phyloP scores from a whole-genome alignment of 2,329 filamentous ascomycete genomes.

The Aspergillus sp. region DNA sequence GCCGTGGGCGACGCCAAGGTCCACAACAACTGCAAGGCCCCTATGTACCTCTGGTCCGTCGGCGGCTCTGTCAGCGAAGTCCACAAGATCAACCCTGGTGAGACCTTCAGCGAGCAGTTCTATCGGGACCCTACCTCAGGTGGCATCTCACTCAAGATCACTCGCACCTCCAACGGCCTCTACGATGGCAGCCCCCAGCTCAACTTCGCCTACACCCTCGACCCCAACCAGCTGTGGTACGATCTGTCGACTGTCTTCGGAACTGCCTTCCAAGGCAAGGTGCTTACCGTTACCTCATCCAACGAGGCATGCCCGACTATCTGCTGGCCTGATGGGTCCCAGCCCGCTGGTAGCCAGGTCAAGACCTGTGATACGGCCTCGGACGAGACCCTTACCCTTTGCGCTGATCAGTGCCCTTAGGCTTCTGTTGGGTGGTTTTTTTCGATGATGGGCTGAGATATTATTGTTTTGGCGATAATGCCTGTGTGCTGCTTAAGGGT shows the following conservation, averaged over 20 bases:
- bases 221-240: slow-evolving; percentile 39
- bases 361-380: slow-evolving; percentile 27
- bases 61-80: slow-evolving; percentile 32
- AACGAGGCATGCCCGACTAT: slow-evolving; percentile 27
- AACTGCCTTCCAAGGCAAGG: slow-evolving; percentile 37
- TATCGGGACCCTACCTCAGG: slow-evolving; percentile 37
- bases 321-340: slow-evolving; percentile 33
- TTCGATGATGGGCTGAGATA: background rate
- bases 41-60: slow-evolving; percentile 43
- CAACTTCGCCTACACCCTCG: slow-evolving; percentile 44
- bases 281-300: slow-evolving; percentile 25
- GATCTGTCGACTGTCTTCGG: slow-evolving; percentile 46
- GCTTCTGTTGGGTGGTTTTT: background rate
- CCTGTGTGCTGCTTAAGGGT: background rate
- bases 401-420: slow-evolving; percentile 22
- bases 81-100: slow-evolving; percentile 32
- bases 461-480: background rate
- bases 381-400: slow-evolving; percentile 33
- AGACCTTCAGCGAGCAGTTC: slow-evolving; percentile 36
- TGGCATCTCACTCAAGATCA: slow-evolving; percentile 47
- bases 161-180: slow-evolving; percentile 35
- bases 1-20: slow-evolving; percentile 41
- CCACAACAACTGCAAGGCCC: slow-evolving; percentile 37
- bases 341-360: slow-evolving; percentile 32
- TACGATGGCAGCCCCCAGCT: slow-evolving; percentile 39